phyloP scores from a whole-genome alignment of 768 basidiomycete species.

The Austroboletus eburneus region DNA sequence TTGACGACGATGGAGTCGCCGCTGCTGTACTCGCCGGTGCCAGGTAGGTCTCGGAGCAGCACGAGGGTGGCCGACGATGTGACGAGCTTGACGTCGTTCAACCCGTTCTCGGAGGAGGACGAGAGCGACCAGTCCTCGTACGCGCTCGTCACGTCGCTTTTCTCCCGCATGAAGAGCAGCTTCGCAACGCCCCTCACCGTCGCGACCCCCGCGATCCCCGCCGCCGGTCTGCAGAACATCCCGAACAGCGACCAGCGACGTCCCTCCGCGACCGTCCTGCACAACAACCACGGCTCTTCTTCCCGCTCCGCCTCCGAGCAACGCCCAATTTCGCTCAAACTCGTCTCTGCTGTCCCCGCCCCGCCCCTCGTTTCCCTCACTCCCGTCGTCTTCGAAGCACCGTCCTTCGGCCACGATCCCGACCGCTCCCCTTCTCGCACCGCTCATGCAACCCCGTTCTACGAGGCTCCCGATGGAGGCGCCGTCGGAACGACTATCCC shows the following conservation, averaged over 20 bases:
- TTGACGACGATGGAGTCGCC: conserved; percentile 32
- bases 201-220: conserved; percentile 36
- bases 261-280: conserved; percentile 47
- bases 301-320: conserved; percentile 48
- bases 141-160: conserved; percentile 73
- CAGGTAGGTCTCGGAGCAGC: conserved; percentile 60
- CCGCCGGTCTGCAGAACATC: conserved; percentile 28
- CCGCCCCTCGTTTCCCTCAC: conserved; percentile 84
- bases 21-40: conserved; percentile 30
- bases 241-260: conserved; percentile 50
- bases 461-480: conserved; percentile 52
- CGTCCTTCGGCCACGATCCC: conserved; percentile 62
- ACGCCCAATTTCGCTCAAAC: conserved; percentile 53
- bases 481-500: conserved; percentile 77
- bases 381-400: conserved; percentile 76
- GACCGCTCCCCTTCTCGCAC: conserved; percentile 56
- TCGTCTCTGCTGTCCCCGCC: conserved; percentile 53
- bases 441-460: conserved; percentile 46
- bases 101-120: conserved; percentile 91
- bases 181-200: conserved; percentile 64
- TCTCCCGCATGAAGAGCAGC: conserved; percentile 79
- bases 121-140: conserved; percentile 87
- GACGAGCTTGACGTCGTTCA: conserved; percentile 77
- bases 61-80: conserved; percentile 58
- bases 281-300: conserved; percentile 45